Evolutionary conservation across 2,329 filamentous ascomycete genomes (phyloP), one percentile per base, ranked within the genome.

Genomic region (Cordyceps cicadae): DNA sequence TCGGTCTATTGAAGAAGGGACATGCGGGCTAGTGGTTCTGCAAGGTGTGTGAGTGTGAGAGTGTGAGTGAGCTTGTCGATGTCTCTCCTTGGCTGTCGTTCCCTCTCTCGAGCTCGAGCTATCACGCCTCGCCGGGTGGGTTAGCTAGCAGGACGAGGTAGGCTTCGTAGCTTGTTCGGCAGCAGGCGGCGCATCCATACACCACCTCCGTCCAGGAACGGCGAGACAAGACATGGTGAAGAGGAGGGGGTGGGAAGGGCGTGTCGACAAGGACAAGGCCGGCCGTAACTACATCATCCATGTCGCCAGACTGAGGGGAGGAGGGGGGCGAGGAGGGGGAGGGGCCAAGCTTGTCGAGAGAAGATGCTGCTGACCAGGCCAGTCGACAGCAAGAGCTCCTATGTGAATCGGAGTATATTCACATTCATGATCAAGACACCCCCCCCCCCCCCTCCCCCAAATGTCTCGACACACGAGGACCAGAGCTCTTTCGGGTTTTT

Each of bases 161-260:
- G n/a, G 15, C 49, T 8, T 49, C 24, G 21, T 29, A 48, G 43
- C 43, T 56, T 37, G 5, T 51, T 26, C 52, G 34, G 45, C 54
- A 45, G 46, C 59, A 56, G 51, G 53, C 45, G 50, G 48, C 34
- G 8, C 39, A 17, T n/a, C 45, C 19, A 50, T 21, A 29, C 26
- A 24, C 43, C 45, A n/a, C 48, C 32, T 26, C 48, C 57, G 39
- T 46, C 57, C 49, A 53, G 57, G 39, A 45, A 39, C 41, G 45
- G 57, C 39, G 57, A 59, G 57, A 59, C 57, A 59, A 59, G 57
- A 59, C 57, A 59, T 61, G 59, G 15, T 61, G 59, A 61, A 61
- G 59, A 61, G 59, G 50, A 57, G 54, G 55, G 55, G 46, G 43
- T 46, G 43, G n/a, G 43, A 21, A 41, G 34, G 50, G 57, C 21